A percentile compares a stretch with the other conserved stretches of the same genome.
Conservation (phyloP, 108 stramenopile genomes). For the Pseudonitzschia pungens region DNA sequence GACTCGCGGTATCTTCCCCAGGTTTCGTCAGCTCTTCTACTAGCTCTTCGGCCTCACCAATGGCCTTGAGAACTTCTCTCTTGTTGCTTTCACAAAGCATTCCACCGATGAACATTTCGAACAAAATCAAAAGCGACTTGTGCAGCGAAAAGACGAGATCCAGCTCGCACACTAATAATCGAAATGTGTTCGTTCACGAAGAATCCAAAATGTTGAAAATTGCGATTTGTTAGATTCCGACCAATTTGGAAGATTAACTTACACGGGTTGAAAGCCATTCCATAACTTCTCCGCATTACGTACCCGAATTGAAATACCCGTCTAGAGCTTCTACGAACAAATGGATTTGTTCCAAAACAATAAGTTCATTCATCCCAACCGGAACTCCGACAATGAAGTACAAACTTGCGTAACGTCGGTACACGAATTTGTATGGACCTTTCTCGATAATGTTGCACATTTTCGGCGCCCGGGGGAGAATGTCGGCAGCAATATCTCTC, state of each 20-base stretch:
- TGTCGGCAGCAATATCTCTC: slow-evolving; percentile 89
- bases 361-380: slow-evolving; percentile 78
- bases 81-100: slow-evolving; percentile 87
- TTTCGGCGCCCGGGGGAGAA: slow-evolving; percentile 95
- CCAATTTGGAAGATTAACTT: not conserved
- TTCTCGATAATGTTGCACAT: slow-evolving; percentile 99
- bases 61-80: slow-evolving; percentile 80
- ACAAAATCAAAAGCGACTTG: slow-evolving; percentile 90
- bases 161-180: slow-evolving; percentile 85
- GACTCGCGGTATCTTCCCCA: slow-evolving; percentile 85
- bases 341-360: slow-evolving; percentile 96
- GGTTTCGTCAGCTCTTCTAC: slow-evolving; percentile 87
- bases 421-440: slow-evolving; percentile 92
- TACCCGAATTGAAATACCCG: slow-evolving; percentile 89
- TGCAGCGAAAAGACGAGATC: slow-evolving; percentile 98
- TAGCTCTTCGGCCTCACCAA: slow-evolving; percentile 83
- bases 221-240: not conserved
- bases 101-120: slow-evolving; percentile 95
- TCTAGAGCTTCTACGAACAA: slow-evolving; percentile 98
- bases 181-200: not conserved
- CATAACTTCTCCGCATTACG: slow-evolving; percentile 22
- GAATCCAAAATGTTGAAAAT: slow-evolving; percentile 1
- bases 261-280: not conserved
- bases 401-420: slow-evolving; percentile 83
- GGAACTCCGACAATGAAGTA: slow-evolving; percentile 88